Percentiles rank a stretch among this genome's conserved stretches.
phyloP scores from a whole-genome alignment of 2,329 filamentous ascomycete genomes.

The Monosporascus sp. region DNA sequence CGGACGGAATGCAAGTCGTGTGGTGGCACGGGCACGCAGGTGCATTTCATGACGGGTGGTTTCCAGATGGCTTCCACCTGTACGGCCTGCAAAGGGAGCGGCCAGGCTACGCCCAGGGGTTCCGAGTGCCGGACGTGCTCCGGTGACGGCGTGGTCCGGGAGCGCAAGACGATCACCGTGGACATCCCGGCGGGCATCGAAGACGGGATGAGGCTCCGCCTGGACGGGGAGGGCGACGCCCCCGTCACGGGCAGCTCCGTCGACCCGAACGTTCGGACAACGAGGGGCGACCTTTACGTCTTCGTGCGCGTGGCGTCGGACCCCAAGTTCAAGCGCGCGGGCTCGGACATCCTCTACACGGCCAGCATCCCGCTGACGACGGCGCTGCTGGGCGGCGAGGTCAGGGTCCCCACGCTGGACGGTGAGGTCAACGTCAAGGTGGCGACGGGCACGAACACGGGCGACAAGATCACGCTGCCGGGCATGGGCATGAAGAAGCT shows the following conservation, averaged over 20 bases:
- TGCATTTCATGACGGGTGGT: conserved; percentile 85
- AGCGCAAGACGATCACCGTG: conserved; percentile 76
- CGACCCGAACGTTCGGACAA: conserved; percentile 57
- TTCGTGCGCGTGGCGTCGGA: conserved; percentile 86
- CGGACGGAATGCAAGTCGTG: conserved; percentile 71
- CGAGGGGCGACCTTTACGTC: conserved; percentile 85
- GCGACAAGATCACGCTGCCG: conserved; percentile 81
- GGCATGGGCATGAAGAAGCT: conserved; percentile 95
- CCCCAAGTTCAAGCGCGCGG: conserved; percentile 79
- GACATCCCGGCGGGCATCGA: conserved; percentile 95
- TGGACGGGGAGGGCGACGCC: conserved; percentile 83
- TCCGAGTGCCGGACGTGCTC: conserved; percentile 75
- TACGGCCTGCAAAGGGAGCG: conserved; percentile 71
- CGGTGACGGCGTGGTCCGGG: conserved; percentile 78
- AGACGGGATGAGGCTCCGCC: conserved; percentile 86
- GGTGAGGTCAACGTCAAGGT: conserved; percentile 88
- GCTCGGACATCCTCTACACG: conserved; percentile 89
- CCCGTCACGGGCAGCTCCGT: conserved; percentile 68
- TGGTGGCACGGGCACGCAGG: conserved; percentile 77
- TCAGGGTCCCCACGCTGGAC: conserved; percentile 83
- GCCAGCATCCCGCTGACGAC: conserved; percentile 89
- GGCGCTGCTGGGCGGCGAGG: conserved; percentile 84
- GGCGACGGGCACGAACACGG: conserved; percentile 83
- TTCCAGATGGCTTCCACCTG: conserved; percentile 97
- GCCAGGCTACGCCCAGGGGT: conserved; percentile 69